Evolutionary conservation across 305 asterid genomes (phyloP).

Genomic region (Petunia hybrid): DNA sequence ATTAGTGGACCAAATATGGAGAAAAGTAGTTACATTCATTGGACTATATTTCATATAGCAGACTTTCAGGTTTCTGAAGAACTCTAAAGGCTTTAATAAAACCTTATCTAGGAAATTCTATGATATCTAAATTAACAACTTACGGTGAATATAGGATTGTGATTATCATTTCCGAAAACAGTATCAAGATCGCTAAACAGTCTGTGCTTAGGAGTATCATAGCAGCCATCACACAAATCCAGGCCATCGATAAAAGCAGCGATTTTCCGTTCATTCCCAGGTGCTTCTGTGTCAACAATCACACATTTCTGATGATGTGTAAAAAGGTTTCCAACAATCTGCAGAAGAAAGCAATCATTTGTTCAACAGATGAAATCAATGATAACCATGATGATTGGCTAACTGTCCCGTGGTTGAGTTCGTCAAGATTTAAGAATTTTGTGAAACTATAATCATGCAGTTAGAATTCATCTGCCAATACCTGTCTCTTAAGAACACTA

Average conservation of each 20-base stretch:
- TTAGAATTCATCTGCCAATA: too few relatives aligned
- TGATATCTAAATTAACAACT: neutral
- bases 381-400: neutral
- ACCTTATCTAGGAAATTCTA: too few relatives aligned
- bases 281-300: slow-evolving; percentile 30
- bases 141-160: slow-evolving; percentile 32
- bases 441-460: too few relatives aligned
- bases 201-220: slow-evolving; percentile 35
- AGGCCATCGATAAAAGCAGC: slow-evolving; percentile 35
- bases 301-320: slow-evolving; percentile 37
- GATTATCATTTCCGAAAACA: slow-evolving; percentile 26
- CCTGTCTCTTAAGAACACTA: slow-evolving; percentile 27
- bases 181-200: slow-evolving; percentile 31
- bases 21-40: too few relatives aligned
- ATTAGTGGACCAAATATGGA: too few relatives aligned
- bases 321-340: slow-evolving; percentile 36
- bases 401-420: too few relatives aligned
- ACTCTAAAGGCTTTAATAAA: too few relatives aligned
- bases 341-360: neutral
- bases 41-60: too few relatives aligned
- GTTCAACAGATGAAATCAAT: neutral
- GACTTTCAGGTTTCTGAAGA: too few relatives aligned
- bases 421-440: too few relatives aligned
- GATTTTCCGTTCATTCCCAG: slow-evolving; percentile 28
- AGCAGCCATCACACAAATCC: slow-evolving; percentile 35